Percentiles rank a stretch among this genome's conserved stretches.
Conservation (phyloP, 1,284 basidiomycete species). For the Apiotrichum mycotoxinovorans region DNA sequence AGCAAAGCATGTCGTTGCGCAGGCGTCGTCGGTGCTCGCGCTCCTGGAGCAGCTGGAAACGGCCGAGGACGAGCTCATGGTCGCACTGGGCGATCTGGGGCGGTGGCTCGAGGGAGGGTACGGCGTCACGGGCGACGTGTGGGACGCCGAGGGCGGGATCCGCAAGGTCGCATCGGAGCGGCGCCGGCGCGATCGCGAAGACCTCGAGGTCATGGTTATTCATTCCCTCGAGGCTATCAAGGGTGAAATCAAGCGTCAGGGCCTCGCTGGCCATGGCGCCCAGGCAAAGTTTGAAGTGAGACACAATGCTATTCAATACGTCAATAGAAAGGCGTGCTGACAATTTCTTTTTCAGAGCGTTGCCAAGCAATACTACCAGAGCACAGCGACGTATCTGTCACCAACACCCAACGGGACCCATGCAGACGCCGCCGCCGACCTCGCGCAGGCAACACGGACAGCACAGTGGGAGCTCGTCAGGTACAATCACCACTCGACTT, state of each 20-base stretch:
- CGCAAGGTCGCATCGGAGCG: slow-evolving; percentile 32
- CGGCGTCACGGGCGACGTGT: slow-evolving; percentile 29
- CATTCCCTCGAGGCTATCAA: slow-evolving; percentile 35
- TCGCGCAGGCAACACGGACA: slow-evolving; percentile 36
- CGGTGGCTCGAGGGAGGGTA: slow-evolving; percentile 41
- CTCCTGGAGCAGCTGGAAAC: slow-evolving; percentile 43
- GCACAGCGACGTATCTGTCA: slow-evolving; percentile 38
- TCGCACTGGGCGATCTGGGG: slow-evolving; percentile 37
- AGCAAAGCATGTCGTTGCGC: slow-evolving; percentile 35
- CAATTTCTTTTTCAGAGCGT: slow-evolving; percentile 37
- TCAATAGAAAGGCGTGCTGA: no score
- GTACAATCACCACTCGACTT: slow-evolving; percentile 46
- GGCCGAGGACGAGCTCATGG: slow-evolving; percentile 45
- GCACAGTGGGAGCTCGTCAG: slow-evolving; percentile 45
- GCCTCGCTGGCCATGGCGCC: slow-evolving; percentile 39
- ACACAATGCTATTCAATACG: not conserved
- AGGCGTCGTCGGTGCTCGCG: slow-evolving; percentile 29
- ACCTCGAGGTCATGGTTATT: slow-evolving; percentile 39
- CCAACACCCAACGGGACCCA: slow-evolving; percentile 9
- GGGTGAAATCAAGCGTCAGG: slow-evolving; percentile 43
- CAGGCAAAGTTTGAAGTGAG: slow-evolving; percentile 44
- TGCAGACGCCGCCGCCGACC: slow-evolving; percentile 19
- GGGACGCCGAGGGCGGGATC: slow-evolving; percentile 29
- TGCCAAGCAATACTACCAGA: slow-evolving; percentile 45
- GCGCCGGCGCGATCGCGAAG: slow-evolving; percentile 35